phyloP scores from a whole-genome alignment of 371 early-diverging fungal species.

The Furculomyces boomerangus region DNA sequence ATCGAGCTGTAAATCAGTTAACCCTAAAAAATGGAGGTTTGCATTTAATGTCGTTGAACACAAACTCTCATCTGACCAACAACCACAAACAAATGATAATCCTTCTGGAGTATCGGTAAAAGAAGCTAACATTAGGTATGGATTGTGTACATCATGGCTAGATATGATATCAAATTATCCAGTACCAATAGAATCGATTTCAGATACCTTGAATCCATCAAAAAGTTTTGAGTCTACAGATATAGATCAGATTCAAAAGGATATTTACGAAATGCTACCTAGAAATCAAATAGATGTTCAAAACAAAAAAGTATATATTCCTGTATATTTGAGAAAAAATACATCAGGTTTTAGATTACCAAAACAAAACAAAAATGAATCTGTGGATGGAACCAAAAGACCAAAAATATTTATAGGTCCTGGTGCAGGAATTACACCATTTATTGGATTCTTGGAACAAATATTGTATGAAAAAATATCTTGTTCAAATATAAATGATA shows the following conservation, averaged over 20 bases:
- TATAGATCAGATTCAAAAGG: neutral
- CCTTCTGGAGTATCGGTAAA: slow-evolving; percentile 12
- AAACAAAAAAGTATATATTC: neutral
- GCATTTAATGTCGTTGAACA: slow-evolving; percentile 80
- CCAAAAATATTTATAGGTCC: slow-evolving; percentile 64
- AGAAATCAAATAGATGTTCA: too few relatives aligned
- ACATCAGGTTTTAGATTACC: neutral
- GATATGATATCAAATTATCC: slow-evolving; percentile 27
- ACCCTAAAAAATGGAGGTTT: slow-evolving; percentile 31
- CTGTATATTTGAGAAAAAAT: neutral
- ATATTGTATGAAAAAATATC: slow-evolving; percentile 22
- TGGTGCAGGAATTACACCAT: slow-evolving; percentile 84
- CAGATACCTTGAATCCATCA: too few relatives aligned
- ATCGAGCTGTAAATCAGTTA: slow-evolving; percentile 38
- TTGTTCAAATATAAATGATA: slow-evolving; percentile 18
- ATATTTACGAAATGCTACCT: too few relatives aligned
- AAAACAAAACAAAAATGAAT: neutral
- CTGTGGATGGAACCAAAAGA: slow-evolving; percentile 1
- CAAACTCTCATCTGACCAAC: neutral
- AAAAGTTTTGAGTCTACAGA: neutral
- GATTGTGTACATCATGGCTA: slow-evolving; percentile 68
- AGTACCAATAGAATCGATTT: neutral
- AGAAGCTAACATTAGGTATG: slow-evolving; percentile 32
- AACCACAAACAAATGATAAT: neutral
- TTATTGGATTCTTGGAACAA: slow-evolving; percentile 62